These are phyloP conservation scores for Kickxella alabastrina DNA, from an alignment of 192 early-diverging fungal species.

Conservation along the genomic window DNA sequence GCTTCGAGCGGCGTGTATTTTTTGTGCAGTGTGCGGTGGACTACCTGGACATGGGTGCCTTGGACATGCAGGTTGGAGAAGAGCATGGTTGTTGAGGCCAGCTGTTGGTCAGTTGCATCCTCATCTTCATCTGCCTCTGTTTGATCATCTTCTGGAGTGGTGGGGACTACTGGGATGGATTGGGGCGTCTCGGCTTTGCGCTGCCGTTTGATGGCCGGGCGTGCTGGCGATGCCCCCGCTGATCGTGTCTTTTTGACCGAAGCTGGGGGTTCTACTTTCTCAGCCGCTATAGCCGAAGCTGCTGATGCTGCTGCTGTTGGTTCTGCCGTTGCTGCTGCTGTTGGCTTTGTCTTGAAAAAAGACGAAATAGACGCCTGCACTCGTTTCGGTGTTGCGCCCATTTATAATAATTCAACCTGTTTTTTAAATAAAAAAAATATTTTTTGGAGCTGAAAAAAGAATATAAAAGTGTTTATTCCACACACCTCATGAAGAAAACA, in stretches of 20 bases:
- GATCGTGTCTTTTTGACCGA: background rate
- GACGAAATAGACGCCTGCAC: slow-evolving; percentile 46
- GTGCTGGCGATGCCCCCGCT: no score
- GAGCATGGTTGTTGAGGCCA: background rate
- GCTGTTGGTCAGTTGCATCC: background rate
- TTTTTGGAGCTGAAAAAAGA: no score
- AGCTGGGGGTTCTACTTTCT: background rate
- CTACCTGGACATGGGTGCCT: slow-evolving; percentile 39
- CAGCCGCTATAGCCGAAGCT: background rate
- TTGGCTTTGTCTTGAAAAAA: slow-evolving; percentile 39
- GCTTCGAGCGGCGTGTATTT: slow-evolving; percentile 80
- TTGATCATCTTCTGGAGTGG: background rate
- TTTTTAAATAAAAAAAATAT: no score
- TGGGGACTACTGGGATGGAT: no score
- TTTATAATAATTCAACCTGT: no score
- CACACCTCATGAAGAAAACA: no score
- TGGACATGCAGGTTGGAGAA: slow-evolving; percentile 2
- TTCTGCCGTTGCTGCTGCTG: slow-evolving; percentile 2
- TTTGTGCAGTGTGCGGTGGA: slow-evolving; percentile 20
- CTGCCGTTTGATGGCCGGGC: slow-evolving; percentile 1
- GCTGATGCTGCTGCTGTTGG: background rate
- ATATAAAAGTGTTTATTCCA: no score
- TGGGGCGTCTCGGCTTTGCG: background rate
- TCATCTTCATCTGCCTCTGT: background rate
- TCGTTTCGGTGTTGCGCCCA: slow-evolving; percentile 20